Evolutionary conservation across 257 asterid species (phyloP), one percentile per base, ranked within the genome.

Genomic region (Plantago major): DNA sequence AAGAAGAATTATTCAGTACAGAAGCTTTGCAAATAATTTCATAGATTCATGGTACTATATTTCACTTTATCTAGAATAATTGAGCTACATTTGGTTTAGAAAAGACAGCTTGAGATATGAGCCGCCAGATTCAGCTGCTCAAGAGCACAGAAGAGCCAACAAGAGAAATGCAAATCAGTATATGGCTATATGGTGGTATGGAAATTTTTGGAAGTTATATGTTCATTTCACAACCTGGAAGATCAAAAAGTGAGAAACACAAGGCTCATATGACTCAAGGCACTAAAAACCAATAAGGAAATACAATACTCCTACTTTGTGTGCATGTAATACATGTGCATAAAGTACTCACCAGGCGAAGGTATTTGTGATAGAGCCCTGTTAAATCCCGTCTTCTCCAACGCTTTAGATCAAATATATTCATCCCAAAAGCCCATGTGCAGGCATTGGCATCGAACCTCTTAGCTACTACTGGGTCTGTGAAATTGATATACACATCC

Each of bases 371-470:
- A 63, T 93, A 89, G 56, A 78, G 64, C 12, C 71, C 77, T 40
- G 88, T 89, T 74, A 93, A 58, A 60, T 81, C 78, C 56, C 28
- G 81, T 54, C 61, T 74, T 78, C 95, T 89, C 99, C 99, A 93
- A 67, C 71, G 75, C 54, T 65, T 79, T 71, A 93, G 95, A 78
- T 93, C 90, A 48, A 93, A 93, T 28, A 93, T 45, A 73, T 93
- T 93, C 93, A 93, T 69, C 60, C 99, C 99, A 55, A 87, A 93
- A 65, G 97, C 99, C 97, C 99, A 89, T 9, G 99, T 85, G 88
- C 99, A 89, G 33, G 84, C 30, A 37, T 76, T 72, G 71, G 79
- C 65, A 63, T 87, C 79, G 42, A 89, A 80, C 48, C 50, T 71
- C 46, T 73, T 74, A 46, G 83, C 80, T 72, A 89, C 68, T 15